Evolutionary conservation across 176 grass and related monocot genomes (phyloP), one percentile per base, ranked within the genome.

Genomic region (Stipa capillata): DNA sequence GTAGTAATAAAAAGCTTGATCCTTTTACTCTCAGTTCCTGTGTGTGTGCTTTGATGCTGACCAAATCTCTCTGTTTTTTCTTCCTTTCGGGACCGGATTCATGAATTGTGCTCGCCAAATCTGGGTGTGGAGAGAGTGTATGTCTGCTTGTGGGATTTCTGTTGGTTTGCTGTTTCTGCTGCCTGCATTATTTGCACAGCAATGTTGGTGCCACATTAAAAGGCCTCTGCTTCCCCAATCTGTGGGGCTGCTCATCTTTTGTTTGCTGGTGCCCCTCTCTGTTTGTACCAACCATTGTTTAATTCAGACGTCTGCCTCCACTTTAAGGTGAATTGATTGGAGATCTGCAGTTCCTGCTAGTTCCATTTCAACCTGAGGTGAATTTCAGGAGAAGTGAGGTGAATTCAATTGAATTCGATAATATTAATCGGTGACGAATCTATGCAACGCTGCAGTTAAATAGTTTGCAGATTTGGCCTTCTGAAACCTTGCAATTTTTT

Each of bases 141-240:
- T 82, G 65, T 48, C 37, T 10, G 35, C 34, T 53, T 80, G 68
- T 84, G 81, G 43, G 43, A 42, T 74, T 80, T 88, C 69, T 79
- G 81, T 84, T 88, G 69, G 69, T 11, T 49, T 47, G 23, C 18
- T 82, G 72, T 71, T 63, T n/a, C n/a, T n/a, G n/a, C n/a, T n/a
- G n/a, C 71, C 54, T 33, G 40, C 17, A 88, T 79, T 79, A 58
- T 88, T 74, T 65, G 57, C 24, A 29, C 9, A 23, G 47, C 47
- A 77, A 53, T 31, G 44, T 76, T 87, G 85, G 71, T 76, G 71
- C 61, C 71, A 20, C 36, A 79, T 56, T 66, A 47, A 37, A 27
- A 36, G 32, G 41, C 25, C 4, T 7, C n/a, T n/a, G n/a, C n/a
- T 23, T 17, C 43, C 43, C 32, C 31, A 49, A 35, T 71, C 44